Conservation (phyloP, 257 asterid genomes). For the Linderniella brevidens region DNA sequence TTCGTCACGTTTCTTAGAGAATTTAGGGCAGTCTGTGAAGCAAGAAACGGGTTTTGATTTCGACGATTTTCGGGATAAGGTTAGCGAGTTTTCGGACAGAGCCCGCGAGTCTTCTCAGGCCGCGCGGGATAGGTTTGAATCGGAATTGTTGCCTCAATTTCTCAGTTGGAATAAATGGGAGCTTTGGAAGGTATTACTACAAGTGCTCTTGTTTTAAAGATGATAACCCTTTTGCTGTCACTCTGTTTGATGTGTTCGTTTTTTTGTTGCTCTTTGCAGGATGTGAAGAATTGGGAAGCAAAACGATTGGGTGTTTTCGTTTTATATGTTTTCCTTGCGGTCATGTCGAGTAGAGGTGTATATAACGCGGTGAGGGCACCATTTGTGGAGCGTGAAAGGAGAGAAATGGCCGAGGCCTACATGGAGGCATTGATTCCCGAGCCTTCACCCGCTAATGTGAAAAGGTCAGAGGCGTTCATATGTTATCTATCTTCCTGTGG, state of each 20-base stretch:
- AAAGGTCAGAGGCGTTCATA: constrained; percentile 37
- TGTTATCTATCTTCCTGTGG: not conserved
- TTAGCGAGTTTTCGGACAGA: constrained; percentile 19
- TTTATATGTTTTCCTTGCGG: constrained; percentile 31
- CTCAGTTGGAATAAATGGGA: constrained; percentile 72
- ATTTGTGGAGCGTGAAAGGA: constrained; percentile 46
- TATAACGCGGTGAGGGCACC: constrained; percentile 69
- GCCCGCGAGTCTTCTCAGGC: constrained; percentile 22
- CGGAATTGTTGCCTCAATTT: constrained; percentile 49
- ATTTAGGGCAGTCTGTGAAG: constrained; percentile 54
- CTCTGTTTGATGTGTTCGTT: not conserved
- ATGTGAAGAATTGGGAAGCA: constrained; percentile 65
- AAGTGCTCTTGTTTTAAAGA: not conserved
- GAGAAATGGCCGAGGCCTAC: constrained; percentile 68
- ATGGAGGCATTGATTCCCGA: constrained; percentile 95
- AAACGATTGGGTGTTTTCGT: constrained; percentile 57
- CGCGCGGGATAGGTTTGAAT: constrained; percentile 24
- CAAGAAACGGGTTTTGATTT: constrained; percentile 55
- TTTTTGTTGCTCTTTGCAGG: constrained; percentile 28
- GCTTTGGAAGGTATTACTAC: constrained; percentile 64
- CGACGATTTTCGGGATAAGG: constrained; percentile 21
- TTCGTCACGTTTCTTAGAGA: constrained; percentile 41
- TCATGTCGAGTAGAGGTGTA: constrained; percentile 43
- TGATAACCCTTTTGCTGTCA: constrained; percentile 1
- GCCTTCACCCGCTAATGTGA: constrained; percentile 74